These are phyloP conservation scores for Neurospora sp. DNA, from an alignment of 495 filamentous ascomycete genomes.

Conservation along the genomic window DNA sequence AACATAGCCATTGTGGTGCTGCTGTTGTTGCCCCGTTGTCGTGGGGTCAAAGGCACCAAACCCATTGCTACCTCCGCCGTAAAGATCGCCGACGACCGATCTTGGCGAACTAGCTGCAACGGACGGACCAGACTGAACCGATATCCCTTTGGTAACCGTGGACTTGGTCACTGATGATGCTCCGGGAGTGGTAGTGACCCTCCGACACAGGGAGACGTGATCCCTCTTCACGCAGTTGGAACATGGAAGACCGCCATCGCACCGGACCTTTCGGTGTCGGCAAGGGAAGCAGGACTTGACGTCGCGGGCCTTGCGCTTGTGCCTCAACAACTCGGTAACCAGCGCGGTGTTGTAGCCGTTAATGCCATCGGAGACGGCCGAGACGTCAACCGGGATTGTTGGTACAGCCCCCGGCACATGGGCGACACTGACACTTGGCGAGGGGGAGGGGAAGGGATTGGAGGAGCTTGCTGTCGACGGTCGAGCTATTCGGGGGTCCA, in stretches of 20 bases:
- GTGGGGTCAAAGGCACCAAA: not conserved
- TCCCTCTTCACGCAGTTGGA: slow-evolving; percentile 5
- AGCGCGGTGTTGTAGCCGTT: not conserved
- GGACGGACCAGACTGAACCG: not conserved
- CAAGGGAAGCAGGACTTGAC: slow-evolving; percentile 9
- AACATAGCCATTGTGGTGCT: not conserved
- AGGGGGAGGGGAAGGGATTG: not conserved
- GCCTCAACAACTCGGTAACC: slow-evolving; percentile 3
- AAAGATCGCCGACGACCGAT: not conserved
- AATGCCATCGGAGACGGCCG: not conserved
- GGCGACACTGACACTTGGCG: not conserved
- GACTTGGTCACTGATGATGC: not conserved
- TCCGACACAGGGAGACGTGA: slow-evolving; percentile 3
- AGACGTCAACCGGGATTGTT: not conserved
- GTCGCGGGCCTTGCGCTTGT: slow-evolving; percentile 3
- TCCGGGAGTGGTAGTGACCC: not conserved
- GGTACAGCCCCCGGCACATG: not conserved
- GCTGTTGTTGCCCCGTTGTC: not conserved
- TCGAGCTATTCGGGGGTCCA: not conserved
- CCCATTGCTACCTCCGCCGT: not conserved
- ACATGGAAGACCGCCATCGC: slow-evolving; percentile 3
- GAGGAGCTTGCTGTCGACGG: not conserved
- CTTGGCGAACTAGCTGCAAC: not conserved
- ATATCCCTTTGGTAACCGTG: not conserved
- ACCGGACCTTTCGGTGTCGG: slow-evolving; percentile 6